Conservation (phyloP, 1,284 basidiomycete species). For the Apiotrichum porosum region DNA sequence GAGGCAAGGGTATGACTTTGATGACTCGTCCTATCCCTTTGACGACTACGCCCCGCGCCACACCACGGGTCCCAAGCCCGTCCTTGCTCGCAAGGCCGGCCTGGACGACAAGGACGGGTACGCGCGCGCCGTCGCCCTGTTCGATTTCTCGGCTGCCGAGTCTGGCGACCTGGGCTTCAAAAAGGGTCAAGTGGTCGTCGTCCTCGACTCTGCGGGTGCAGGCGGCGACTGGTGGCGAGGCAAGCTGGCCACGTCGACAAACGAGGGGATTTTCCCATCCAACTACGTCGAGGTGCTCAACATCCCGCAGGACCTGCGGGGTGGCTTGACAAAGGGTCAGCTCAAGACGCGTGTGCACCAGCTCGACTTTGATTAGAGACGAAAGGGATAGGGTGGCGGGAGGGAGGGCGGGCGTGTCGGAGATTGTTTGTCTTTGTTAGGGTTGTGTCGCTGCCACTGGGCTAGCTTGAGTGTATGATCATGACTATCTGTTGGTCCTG, state of each 20-base stretch:
- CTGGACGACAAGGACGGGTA: constrained; percentile 36
- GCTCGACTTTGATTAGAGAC: constrained; percentile 10
- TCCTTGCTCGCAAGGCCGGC: constrained; percentile 16
- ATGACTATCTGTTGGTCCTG: no score
- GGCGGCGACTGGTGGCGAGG: constrained; percentile 67
- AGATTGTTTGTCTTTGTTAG: no score
- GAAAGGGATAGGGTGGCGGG: no score
- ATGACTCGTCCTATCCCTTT: constrained; percentile 3
- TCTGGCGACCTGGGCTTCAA: constrained; percentile 75
- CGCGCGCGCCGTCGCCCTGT: constrained; percentile 71
- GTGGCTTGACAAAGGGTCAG: constrained; percentile 27
- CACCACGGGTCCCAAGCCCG: not conserved
- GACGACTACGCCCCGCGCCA: constrained; percentile 3
- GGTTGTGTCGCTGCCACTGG: no score
- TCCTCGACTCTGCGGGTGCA: constrained; percentile 68
- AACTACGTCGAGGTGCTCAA: constrained; percentile 57
- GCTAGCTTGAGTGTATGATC: no score
- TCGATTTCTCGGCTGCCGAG: constrained; percentile 68
- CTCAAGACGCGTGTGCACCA: constrained; percentile 26
- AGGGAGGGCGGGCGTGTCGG: no score
- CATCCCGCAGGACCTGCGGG: constrained; percentile 32
- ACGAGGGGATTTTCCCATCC: constrained; percentile 56
- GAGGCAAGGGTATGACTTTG: not conserved
- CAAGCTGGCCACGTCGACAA: constrained; percentile 53
- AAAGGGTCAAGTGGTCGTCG: constrained; percentile 74